A percentile compares a stretch with the other conserved stretches of the same genome.
Conservation (phyloP, 2,329 filamentous ascomycete species). For the Aureobasidium sp. region DNA sequence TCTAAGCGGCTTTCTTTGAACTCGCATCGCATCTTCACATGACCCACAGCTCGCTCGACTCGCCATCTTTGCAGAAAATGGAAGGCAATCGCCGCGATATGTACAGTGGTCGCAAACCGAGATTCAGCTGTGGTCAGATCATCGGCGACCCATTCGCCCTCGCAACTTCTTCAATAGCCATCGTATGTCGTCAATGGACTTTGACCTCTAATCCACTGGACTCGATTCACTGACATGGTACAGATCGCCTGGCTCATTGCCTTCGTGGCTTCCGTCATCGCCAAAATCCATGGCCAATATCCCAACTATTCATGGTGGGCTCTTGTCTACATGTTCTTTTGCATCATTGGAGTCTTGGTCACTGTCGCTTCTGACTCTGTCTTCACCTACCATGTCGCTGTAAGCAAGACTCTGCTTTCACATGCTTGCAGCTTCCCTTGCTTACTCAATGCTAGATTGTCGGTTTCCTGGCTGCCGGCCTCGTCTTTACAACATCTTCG, state of each 20-base stretch:
- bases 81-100: conserved; percentile 43
- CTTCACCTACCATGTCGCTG: conserved; percentile 83
- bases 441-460: conserved; percentile 50
- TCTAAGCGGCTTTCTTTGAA: neutral
- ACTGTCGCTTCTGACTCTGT: conserved; percentile 78
- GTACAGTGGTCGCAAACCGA: conserved; percentile 37
- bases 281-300: conserved; percentile 50
- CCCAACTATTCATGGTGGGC: conserved; percentile 93
- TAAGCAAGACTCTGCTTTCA: conserved; percentile 30
- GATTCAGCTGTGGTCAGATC: conserved; percentile 76
- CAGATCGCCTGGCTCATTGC: conserved; percentile 93
- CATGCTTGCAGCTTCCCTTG: neutral
- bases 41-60: conserved; percentile 59
- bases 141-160: conserved; percentile 94
- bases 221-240: neutral
- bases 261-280: conserved; percentile 77
- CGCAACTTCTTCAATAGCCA: conserved; percentile 82
- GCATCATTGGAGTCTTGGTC: conserved; percentile 69
- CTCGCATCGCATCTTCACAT: neutral
- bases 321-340: conserved; percentile 73
- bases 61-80: conserved; percentile 73
- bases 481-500: conserved; percentile 77
- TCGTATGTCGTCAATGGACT: conserved; percentile 51
- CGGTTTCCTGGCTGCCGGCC: conserved; percentile 72
- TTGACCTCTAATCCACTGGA: neutral